Conservation (phyloP, 1,284 basidiomycete species). For the Mycena sp. region DNA sequence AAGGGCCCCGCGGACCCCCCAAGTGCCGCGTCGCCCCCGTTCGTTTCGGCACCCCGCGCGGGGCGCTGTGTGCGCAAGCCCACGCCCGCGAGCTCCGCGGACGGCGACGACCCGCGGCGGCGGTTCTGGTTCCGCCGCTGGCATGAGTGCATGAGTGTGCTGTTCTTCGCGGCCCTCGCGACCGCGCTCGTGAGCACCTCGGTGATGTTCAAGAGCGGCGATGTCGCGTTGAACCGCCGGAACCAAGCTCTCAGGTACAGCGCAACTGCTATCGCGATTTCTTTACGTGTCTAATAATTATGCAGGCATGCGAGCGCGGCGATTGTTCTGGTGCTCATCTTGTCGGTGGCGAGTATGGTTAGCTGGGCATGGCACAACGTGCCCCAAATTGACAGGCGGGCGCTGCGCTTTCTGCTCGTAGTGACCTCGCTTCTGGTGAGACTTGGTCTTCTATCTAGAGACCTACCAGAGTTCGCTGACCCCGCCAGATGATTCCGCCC, state of each 20-base stretch:
- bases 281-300: neutral
- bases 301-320: constrained; percentile 38
- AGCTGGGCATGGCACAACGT: constrained; percentile 20
- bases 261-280: neutral
- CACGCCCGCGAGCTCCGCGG: no score
- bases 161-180: constrained; percentile 35
- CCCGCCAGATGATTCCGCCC: constrained; percentile 31
- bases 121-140: constrained; percentile 43
- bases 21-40: no score
- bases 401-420: constrained; percentile 18
- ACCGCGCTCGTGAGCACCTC: constrained; percentile 40
- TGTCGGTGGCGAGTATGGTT: constrained; percentile 20
- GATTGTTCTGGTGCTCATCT: constrained; percentile 29
- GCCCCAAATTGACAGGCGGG: constrained; percentile 17
- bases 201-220: constrained; percentile 32
- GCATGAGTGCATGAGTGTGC: constrained; percentile 30
- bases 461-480: no score
- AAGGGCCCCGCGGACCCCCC: constrained; percentile 6
- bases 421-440: constrained; percentile 26
- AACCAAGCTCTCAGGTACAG: constrained; percentile 36
- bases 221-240: constrained; percentile 22
- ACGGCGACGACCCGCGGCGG: constrained; percentile 12
- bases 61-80: no score
- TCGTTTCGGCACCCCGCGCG: no score
- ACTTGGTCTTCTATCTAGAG: no score